Evolutionary conservation across 495 filamentous ascomycete genomes (phyloP).

Genomic region (Penicillium pancosmium): DNA sequence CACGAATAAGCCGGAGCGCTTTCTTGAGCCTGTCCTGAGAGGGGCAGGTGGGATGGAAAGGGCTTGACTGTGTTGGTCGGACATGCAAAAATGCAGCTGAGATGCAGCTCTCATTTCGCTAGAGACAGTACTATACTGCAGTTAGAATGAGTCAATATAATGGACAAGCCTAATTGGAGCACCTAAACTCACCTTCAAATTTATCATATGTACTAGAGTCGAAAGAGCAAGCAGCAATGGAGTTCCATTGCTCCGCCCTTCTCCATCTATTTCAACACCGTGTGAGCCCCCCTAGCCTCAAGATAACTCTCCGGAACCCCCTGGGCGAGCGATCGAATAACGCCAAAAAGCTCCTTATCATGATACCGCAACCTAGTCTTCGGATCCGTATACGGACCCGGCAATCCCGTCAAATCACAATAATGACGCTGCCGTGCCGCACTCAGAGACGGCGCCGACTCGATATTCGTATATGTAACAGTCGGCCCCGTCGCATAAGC

Average conservation of each 20-base stretch:
- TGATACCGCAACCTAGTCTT: constrained; percentile 91
- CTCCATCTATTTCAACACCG: constrained; percentile 73
- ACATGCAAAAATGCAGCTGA: constrained; percentile 27
- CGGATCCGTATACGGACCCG: constrained; percentile 87
- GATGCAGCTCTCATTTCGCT: not conserved
- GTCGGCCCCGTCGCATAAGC: constrained; percentile 58
- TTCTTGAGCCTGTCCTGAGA: constrained; percentile 77
- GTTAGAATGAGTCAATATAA: not conserved
- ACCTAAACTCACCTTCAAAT: constrained; percentile 6
- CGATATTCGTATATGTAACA: constrained; percentile 93
- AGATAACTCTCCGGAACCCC: constrained; percentile 84
- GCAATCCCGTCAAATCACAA: constrained; percentile 91
- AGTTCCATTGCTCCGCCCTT: no score
- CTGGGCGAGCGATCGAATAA: constrained; percentile 74
- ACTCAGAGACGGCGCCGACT: constrained; percentile 80
- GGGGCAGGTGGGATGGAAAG: constrained; percentile 76
- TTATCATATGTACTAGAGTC: constrained; percentile 1
- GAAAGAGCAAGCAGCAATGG: constrained; percentile 2
- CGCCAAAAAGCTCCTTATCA: constrained; percentile 83
- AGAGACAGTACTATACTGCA: not conserved
- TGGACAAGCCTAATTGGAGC: no score
- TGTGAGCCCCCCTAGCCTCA: constrained; percentile 87
- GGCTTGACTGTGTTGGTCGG: constrained; percentile 89
- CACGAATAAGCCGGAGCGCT: constrained; percentile 97
- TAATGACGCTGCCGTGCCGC: constrained; percentile 77